phyloP scores from a whole-genome alignment of 2,329 filamentous ascomycete genomes.

The Pleomassaria siparia region DNA sequence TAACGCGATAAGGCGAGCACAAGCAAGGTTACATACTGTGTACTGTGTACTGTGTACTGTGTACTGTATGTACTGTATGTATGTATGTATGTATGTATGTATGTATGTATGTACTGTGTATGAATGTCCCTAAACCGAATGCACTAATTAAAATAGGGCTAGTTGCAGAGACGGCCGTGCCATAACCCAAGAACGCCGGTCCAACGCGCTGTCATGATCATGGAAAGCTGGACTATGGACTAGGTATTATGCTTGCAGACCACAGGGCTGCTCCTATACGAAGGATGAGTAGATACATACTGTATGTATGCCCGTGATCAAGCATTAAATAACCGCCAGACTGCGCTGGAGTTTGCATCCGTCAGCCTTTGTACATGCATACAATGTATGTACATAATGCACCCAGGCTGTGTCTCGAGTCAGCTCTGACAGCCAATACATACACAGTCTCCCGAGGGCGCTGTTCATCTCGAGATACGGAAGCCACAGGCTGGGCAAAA shows the following conservation, averaged over 20 bases:
- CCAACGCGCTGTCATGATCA: too few species aligned
- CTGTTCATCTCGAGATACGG: constrained; percentile 38
- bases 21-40: too few species aligned
- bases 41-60: too few species aligned
- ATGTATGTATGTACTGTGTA: too few species aligned
- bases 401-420: constrained; percentile 23
- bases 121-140: neutral
- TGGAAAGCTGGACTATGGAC: too few species aligned
- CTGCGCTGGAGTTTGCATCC: constrained; percentile 5
- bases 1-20: neutral
- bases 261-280: too few species aligned
- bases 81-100: too few species aligned
- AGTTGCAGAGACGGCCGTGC: neutral
- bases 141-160: neutral
- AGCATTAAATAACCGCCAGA: constrained; percentile 29
- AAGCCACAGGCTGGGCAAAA: constrained; percentile 26
- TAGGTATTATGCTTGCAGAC: too few species aligned
- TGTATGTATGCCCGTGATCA: constrained; percentile 13
- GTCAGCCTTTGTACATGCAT: neutral
- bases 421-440: constrained; percentile 17
- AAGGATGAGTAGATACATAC: too few species aligned
- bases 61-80: too few species aligned
- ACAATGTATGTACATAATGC: neutral
- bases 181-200: neutral
- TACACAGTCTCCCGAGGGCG: constrained; percentile 6